Evolutionary conservation across 2,329 filamentous ascomycete species (phyloP).

Genomic region (Ascochyta koolunga): DNA sequence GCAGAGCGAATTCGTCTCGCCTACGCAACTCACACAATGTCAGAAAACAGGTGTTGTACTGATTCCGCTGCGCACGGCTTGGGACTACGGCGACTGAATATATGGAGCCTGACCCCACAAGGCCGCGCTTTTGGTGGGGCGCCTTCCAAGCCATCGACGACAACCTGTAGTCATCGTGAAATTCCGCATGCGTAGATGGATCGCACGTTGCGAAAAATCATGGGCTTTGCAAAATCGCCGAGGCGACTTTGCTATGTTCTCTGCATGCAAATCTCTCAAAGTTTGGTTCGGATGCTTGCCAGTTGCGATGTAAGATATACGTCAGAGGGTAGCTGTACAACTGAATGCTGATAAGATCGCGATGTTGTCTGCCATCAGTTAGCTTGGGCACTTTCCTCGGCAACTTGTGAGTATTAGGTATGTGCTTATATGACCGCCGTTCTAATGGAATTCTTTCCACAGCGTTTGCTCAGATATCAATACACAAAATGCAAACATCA

Average conservation of each 20-base stretch:
- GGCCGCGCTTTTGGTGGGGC: background rate
- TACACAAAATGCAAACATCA: too few species aligned
- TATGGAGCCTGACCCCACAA: background rate
- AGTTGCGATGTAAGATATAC: background rate
- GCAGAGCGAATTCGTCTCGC: background rate
- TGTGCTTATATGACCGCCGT: too few species aligned
- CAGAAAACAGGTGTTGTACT: slow-evolving; percentile 1
- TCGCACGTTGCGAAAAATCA: too few species aligned
- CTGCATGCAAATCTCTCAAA: background rate
- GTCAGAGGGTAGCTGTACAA: background rate
- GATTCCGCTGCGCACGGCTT: background rate
- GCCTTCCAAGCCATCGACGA: slow-evolving; percentile 6
- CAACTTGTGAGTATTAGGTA: too few species aligned
- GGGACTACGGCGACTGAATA: background rate
- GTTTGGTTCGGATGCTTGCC: background rate
- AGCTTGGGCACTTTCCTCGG: too few species aligned
- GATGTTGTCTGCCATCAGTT: too few species aligned
- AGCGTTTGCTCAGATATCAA: too few species aligned
- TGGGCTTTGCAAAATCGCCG: too few species aligned
- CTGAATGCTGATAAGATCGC: background rate
- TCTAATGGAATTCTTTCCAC: too few species aligned
- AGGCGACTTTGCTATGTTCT: background rate
- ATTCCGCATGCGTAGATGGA: background rate
- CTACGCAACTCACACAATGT: background rate
- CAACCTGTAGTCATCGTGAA: slow-evolving; percentile 7